Evolutionary conservation across 2,329 filamentous ascomycete species (phyloP).

Genomic region (Cladosporium sphaerospermum): DNA sequence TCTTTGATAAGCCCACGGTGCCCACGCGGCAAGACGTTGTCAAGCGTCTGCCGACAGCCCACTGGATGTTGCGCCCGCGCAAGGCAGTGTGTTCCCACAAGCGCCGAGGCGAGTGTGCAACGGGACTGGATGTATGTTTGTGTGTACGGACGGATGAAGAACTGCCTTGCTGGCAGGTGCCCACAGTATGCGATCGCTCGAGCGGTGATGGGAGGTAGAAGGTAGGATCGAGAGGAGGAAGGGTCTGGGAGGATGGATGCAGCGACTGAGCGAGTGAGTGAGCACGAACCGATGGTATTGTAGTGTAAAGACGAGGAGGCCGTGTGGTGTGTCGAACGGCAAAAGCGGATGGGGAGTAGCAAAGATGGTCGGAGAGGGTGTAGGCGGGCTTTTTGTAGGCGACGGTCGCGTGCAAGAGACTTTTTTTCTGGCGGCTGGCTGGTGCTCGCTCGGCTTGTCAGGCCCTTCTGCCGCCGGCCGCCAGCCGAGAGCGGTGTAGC

Average conservation of each 20-base stretch:
- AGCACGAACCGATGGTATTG: neutral
- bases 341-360: neutral
- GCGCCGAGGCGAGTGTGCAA: constrained; percentile 36
- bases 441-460: neutral
- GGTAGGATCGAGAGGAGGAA: neutral
- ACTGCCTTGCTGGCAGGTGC: constrained; percentile 4
- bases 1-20: constrained; percentile 16
- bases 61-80: constrained; percentile 34
- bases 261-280: neutral
- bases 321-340: constrained; percentile 3
- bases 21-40: constrained; percentile 35
- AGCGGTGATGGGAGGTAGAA: neutral
- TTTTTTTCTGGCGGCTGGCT: constrained; percentile 3
- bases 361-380: neutral
- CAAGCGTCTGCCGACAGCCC: constrained; percentile 27
- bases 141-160: neutral
- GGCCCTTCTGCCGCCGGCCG: neutral
- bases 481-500: constrained; percentile 1
- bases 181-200: constrained; percentile 4
- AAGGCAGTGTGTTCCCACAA: constrained; percentile 49
- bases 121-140: constrained; percentile 12
- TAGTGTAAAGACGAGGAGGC: neutral
- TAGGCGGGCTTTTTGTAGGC: neutral
- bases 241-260: neutral
- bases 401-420: constrained; percentile 5